Evolutionary conservation across 2,329 filamentous ascomycete genomes (phyloP).

Genomic region (Colletotrichum coccodes): DNA sequence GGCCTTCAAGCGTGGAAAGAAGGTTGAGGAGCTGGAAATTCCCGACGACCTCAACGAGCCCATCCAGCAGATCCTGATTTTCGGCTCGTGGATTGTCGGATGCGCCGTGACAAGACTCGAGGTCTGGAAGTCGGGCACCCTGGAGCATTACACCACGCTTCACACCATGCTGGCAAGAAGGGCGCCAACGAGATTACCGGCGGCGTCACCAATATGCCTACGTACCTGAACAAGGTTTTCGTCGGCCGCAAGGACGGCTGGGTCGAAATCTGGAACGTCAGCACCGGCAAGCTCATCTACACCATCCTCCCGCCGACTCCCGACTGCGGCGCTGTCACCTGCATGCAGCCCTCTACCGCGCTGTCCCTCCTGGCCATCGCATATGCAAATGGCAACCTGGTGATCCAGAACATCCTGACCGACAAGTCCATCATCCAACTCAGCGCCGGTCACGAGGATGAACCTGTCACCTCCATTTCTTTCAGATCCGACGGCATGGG

Average conservation of each 20-base stretch:
- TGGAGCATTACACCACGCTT: conserved; percentile 92
- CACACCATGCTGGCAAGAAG: conserved; percentile 65
- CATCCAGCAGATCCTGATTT: conserved; percentile 80
- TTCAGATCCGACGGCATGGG: conserved; percentile 92
- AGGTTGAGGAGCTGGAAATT: conserved; percentile 77
- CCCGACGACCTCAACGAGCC: conserved; percentile 75
- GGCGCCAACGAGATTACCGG: conserved; percentile 78
- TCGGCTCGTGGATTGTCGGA: conserved; percentile 92
- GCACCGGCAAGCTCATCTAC: conserved; percentile 90
- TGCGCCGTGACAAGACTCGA: conserved; percentile 81
- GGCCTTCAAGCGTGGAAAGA: conserved; percentile 92
- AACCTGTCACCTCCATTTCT: conserved; percentile 81
- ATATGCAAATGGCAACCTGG: conserved; percentile 81
- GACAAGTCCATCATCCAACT: conserved; percentile 79
- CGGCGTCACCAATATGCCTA: conserved; percentile 88
- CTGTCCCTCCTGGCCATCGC: conserved; percentile 89
- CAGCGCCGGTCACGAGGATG: conserved; percentile 71
- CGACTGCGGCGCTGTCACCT: conserved; percentile 83
- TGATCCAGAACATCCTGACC: conserved; percentile 83
- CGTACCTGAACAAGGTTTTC: conserved; percentile 95
- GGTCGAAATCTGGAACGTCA: conserved; percentile 98
- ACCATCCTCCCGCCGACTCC: conserved; percentile 82
- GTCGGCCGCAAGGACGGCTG: conserved; percentile 87
- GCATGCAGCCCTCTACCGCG: conserved; percentile 84
- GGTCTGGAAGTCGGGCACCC: conserved; percentile 85